These are phyloP conservation scores for Zelopaecilomyces penicillatus DNA, from an alignment of 2,329 filamentous ascomycete species.

Conservation along the genomic window DNA sequence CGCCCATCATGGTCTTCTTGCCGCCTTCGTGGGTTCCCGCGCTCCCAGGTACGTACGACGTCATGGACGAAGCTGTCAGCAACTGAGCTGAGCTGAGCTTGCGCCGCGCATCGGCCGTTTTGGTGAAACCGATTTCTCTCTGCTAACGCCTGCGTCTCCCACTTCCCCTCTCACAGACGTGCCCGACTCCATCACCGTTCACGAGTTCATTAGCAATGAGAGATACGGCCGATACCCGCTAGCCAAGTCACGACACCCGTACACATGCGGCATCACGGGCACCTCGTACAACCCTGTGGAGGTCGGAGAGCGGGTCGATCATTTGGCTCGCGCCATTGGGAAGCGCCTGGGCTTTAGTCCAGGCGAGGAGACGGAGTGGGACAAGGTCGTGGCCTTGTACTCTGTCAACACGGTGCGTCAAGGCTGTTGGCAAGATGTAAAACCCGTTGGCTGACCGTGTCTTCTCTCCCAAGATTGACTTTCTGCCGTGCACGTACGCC, in stretches of 20 bases:
- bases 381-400: slow-evolving; percentile 70
- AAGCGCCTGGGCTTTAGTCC: slow-evolving; percentile 65
- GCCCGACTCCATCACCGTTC: slow-evolving; percentile 66
- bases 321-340: slow-evolving; percentile 57
- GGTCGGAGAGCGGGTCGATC: slow-evolving; percentile 57
- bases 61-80: background rate
- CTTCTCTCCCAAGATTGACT: slow-evolving; percentile 52
- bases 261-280: slow-evolving; percentile 68
- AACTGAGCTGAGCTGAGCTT: no score
- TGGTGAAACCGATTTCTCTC: background rate
- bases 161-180: slow-evolving; percentile 32
- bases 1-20: slow-evolving; percentile 43
- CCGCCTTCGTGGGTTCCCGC: slow-evolving; percentile 45
- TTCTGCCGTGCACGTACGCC: slow-evolving; percentile 63
- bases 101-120: no score
- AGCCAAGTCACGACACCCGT: slow-evolving; percentile 57
- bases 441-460: background rate
- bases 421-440: background rate
- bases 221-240: slow-evolving; percentile 58
- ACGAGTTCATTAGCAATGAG: slow-evolving; percentile 70
- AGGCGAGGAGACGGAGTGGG: slow-evolving; percentile 67
- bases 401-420: slow-evolving; percentile 65
- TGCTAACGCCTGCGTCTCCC: background rate
- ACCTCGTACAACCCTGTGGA: slow-evolving; percentile 56
- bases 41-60: slow-evolving; percentile 40